Evolutionary conservation across 108 stramenopile genomes (phyloP), one percentile per base, ranked within the genome.

Genomic region (Nitzschia sp.): DNA sequence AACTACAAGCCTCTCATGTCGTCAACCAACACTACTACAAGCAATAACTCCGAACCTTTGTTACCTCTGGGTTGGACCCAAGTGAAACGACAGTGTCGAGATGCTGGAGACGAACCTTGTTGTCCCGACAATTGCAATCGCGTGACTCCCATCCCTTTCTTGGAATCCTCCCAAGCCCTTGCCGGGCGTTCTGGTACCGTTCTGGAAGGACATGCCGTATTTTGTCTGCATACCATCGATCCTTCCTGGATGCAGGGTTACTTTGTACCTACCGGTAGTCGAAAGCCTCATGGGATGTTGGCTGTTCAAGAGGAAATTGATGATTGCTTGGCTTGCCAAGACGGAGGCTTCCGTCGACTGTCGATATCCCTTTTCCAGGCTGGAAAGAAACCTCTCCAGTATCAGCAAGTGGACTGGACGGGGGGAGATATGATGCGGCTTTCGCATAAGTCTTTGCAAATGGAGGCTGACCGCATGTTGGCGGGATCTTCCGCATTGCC

Each of bases 361-460:
- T 75, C 81, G 38, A 38, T 89, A 25, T 77, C 79, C 25, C 46
- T 89, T 7, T 76, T 77, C 63, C 34, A n/a, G 24, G 55, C 29
- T 51, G 14, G 38, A 52, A 12, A 34, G 57, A 11, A 41, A 69
- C 43, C 69, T 10, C 25, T 43, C 40, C 60, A 56, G 51, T 42
- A 72, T 3, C 53, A 11, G 14, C 56, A 46, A 24, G 52, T 85
- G n/a, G 76, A 77, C 10, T 88, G 87, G 85, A 91, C 86, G 0
- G 90, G 87, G 10, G 90, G 90, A 7, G 86, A 91, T 52, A 91
- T 91, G 90, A 85, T 91, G 75, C 48, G 79, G 7, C 59, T 85
- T 9, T 54, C 53, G 1, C 65, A 73, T 42, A 57, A 44, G 21
- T 8, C 40, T 15, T 51, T 73, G 37, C 48, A 53, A 10, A 60